A percentile compares a stretch with the other conserved stretches of the same genome.
phyloP scores from a whole-genome alignment of 805 yeast genomes.

The Candida khao-thaluensis region DNA sequence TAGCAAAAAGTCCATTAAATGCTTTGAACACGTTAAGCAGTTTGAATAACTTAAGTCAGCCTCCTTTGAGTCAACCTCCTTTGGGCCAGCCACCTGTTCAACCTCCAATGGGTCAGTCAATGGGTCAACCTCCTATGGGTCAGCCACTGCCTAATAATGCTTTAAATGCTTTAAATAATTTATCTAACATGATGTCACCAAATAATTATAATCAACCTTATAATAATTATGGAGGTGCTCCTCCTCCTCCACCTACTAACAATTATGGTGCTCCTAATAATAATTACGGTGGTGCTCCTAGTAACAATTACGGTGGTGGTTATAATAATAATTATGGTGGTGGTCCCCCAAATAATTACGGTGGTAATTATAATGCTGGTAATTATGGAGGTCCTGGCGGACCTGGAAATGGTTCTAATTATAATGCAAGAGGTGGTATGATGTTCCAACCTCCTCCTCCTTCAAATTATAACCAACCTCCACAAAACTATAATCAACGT shows the following conservation, averaged over 20 bases:
- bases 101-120: conserved; percentile 7
- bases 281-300: background rate
- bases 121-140: conserved; percentile 8
- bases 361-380: conserved; percentile 5
- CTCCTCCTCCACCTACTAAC: too few species aligned
- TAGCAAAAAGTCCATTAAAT: conserved; percentile 8
- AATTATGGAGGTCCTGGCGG: conserved; percentile 2
- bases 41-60: conserved; percentile 9
- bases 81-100: conserved; percentile 5
- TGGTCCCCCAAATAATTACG: background rate
- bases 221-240: conserved; percentile 5
- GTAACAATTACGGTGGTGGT: background rate
- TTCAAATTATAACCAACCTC: conserved; percentile 5
- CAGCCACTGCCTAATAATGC: conserved; percentile 18
- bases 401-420: conserved; percentile 10
- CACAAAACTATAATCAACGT: conserved; percentile 10
- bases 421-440: conserved; percentile 27
- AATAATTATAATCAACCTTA: conserved; percentile 6
- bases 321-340: background rate
- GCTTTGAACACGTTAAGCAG: conserved; percentile 11
- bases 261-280: conserved; percentile 8
- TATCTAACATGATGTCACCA: conserved; percentile 18
- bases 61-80: conserved; percentile 7
- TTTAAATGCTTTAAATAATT: conserved; percentile 15
- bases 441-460: conserved; percentile 73